phyloP scores from a whole-genome alignment of 805 yeast species.

The Saccharomycopsis sp. region DNA sequence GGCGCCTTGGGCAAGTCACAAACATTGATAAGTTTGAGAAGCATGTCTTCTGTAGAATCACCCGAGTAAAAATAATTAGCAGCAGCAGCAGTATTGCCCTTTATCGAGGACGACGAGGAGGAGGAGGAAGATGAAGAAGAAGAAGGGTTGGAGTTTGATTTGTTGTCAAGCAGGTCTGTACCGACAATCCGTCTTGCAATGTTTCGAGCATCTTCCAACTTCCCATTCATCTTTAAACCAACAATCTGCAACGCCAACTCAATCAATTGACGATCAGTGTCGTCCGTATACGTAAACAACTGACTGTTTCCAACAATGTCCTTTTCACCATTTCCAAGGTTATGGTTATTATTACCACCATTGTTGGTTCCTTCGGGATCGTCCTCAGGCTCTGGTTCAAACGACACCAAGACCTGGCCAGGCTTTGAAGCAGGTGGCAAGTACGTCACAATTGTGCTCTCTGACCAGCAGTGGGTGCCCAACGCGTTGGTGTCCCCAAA shows the following conservation, averaged over 20 bases:
- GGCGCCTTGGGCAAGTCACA: slow-evolving; percentile 47
- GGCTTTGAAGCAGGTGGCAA: slow-evolving; percentile 85
- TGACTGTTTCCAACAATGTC: slow-evolving; percentile 30
- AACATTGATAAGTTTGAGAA: slow-evolving; percentile 47
- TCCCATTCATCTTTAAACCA: slow-evolving; percentile 94
- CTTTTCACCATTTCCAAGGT: slow-evolving; percentile 31
- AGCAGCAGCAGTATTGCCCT: slow-evolving; percentile 19
- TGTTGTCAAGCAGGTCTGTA: slow-evolving; percentile 29
- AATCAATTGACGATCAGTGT: slow-evolving; percentile 87
- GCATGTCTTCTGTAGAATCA: slow-evolving; percentile 27
- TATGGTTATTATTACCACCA: slow-evolving; percentile 1
- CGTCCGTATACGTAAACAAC: slow-evolving; percentile 87
- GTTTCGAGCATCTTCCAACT: slow-evolving; percentile 87
- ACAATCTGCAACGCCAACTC: slow-evolving; percentile 95
- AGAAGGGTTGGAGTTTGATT: slow-evolving; percentile 26
- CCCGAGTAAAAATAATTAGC: slow-evolving; percentile 13
- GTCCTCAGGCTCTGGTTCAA: slow-evolving; percentile 40
- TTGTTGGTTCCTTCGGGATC: background rate
- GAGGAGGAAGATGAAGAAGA: slow-evolving; percentile 21
- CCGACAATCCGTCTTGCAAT: slow-evolving; percentile 89
- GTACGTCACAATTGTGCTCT: slow-evolving; percentile 84
- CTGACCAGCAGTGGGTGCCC: slow-evolving; percentile 95
- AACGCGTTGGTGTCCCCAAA: slow-evolving; percentile 76
- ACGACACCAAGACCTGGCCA: slow-evolving; percentile 88
- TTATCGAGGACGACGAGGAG: slow-evolving; percentile 14